These are phyloP conservation scores for Mortierella sp. DNA, from an alignment of 371 early-diverging fungal species.

Conservation along the genomic window DNA sequence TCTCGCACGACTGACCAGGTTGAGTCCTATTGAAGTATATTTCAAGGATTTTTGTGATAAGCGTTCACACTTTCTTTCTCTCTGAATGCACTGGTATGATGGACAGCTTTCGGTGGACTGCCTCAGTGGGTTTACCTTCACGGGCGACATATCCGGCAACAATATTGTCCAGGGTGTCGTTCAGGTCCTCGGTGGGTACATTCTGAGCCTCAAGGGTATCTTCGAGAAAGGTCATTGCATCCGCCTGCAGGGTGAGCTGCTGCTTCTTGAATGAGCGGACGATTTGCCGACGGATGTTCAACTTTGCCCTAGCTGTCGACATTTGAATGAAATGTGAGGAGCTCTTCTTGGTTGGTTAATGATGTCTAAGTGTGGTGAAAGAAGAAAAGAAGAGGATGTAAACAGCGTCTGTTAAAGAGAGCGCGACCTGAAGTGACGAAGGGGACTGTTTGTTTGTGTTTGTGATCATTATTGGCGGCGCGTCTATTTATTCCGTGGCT, in stretches of 20 bases:
- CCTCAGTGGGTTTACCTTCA: slow-evolving; percentile 29
- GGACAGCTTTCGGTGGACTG: too few species aligned
- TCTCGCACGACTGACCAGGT: slow-evolving; percentile 42
- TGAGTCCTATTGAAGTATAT: slow-evolving; percentile 24
- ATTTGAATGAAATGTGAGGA: slow-evolving; percentile 6
- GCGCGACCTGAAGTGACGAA: too few species aligned
- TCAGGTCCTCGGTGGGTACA: slow-evolving; percentile 50
- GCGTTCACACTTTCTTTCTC: neutral
- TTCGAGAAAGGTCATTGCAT: slow-evolving; percentile 54
- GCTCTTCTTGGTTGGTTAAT: neutral
- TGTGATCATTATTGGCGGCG: slow-evolving; percentile 5
- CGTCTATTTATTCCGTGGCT: slow-evolving; percentile 4
- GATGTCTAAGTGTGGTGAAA: neutral
- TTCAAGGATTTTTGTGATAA: neutral
- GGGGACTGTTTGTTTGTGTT: slow-evolving; percentile 12
- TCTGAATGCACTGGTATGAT: neutral
- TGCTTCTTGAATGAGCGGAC: slow-evolving; percentile 55
- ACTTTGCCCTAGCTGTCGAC: slow-evolving; percentile 47
- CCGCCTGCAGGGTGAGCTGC: slow-evolving; percentile 54
- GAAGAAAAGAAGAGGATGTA: neutral
- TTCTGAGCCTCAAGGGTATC: slow-evolving; percentile 42
- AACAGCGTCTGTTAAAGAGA: neutral
- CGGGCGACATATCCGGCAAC: slow-evolving; percentile 54
- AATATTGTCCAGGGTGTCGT: slow-evolving; percentile 55
- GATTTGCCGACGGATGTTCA: slow-evolving; percentile 47